A percentile compares a stretch with the other conserved stretches of the same genome.
Conservation (phyloP, 805 yeast species). For the Kodamaea lidongshanica region DNA sequence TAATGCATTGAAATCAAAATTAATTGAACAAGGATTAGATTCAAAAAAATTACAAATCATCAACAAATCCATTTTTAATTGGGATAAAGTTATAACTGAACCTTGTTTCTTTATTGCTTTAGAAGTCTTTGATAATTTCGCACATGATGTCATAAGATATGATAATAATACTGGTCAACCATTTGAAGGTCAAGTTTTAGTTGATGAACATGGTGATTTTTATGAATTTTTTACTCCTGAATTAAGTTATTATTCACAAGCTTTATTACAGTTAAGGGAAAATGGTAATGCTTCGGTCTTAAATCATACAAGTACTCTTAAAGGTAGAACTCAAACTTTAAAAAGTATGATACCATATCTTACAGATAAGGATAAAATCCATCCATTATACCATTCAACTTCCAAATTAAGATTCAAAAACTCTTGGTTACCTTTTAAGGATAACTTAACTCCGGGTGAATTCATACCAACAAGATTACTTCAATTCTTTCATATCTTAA, state of each 20-base stretch:
- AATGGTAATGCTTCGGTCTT: conserved; percentile 36
- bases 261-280: conserved; percentile 52
- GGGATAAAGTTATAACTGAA: conserved; percentile 53
- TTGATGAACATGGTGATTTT: conserved; percentile 70
- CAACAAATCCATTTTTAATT: conserved; percentile 70
- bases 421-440: conserved; percentile 57
- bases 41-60: conserved; percentile 53
- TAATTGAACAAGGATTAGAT: conserved; percentile 42
- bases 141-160: conserved; percentile 76
- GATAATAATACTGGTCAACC: conserved; percentile 64
- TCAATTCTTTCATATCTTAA: conserved; percentile 57
- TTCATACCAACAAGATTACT: conserved; percentile 74
- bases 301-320: conserved; percentile 16
- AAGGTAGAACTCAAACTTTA: conserved; percentile 20
- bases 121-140: conserved; percentile 78
- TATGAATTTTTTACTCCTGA: conserved; percentile 64
- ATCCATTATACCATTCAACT: conserved; percentile 55
- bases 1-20: conserved; percentile 29
- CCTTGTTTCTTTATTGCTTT: conserved; percentile 75
- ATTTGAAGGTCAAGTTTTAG: conserved; percentile 68
- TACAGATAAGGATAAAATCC: conserved; percentile 32
- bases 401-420: conserved; percentile 39
- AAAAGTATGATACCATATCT: conserved; percentile 26
- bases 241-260: conserved; percentile 49
- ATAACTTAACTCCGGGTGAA: conserved; percentile 64